A percentile compares a stretch with the other conserved stretches of the same genome.
Evolutionary conservation across 2,329 filamentous ascomycete species (phyloP).

Genomic region (Rhinocladiella mackenziei): DNA sequence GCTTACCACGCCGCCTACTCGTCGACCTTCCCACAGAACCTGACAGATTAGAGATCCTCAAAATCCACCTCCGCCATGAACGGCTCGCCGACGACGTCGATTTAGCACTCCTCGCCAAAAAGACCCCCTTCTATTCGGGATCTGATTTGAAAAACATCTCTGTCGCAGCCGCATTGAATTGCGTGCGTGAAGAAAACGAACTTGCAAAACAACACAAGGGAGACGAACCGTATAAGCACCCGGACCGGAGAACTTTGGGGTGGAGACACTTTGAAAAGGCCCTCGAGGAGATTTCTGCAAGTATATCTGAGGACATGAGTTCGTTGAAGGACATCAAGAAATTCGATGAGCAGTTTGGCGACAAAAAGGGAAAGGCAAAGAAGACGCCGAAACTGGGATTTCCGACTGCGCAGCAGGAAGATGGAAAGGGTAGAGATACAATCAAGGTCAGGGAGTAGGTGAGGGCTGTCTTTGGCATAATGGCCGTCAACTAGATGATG

Average conservation of each 20-base stretch:
- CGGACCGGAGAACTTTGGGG: conserved; percentile 63
- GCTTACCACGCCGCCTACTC: conserved; percentile 47
- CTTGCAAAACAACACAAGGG: conserved; percentile 24
- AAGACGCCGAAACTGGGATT: conserved; percentile 55
- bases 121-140: conserved; percentile 49
- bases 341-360: conserved; percentile 93
- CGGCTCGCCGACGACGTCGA: conserved; percentile 41
- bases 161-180: conserved; percentile 48
- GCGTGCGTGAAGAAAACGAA: conserved; percentile 47
- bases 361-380: conserved; percentile 64
- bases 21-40: conserved; percentile 47
- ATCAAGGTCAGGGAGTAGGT: conserved; percentile 41
- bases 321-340: conserved; percentile 81
- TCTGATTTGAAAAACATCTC: conserved; percentile 52
- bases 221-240: conserved; percentile 54
- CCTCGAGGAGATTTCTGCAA: conserved; percentile 82
- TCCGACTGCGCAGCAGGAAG: conserved; percentile 36
- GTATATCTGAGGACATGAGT: conserved; percentile 90
- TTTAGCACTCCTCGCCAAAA: conserved; percentile 41
- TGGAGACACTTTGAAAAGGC: conserved; percentile 77
- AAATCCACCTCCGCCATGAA: conserved; percentile 49
- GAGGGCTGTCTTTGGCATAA: background rate
- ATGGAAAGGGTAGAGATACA: conserved; percentile 35
- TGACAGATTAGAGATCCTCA: conserved; percentile 46
- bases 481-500: background rate